Percentiles rank a stretch among this genome's conserved stretches.
Evolutionary conservation across 176 grass and related monocot species (phyloP).

Genomic region (Aegilops sharonensis): DNA sequence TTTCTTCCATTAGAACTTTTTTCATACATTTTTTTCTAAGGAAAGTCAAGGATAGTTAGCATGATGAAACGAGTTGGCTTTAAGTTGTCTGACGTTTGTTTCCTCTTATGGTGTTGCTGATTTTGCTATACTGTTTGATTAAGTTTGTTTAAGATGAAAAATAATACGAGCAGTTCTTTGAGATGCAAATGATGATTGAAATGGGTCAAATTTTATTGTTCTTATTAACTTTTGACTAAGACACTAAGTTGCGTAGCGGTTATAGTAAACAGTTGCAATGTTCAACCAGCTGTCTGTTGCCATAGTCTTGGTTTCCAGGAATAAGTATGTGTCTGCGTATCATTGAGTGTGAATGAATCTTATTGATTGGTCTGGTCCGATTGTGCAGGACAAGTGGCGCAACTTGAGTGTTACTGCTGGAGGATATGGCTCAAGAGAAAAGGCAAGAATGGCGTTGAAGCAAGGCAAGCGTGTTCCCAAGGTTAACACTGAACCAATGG

Average conservation of each 20-base stretch:
- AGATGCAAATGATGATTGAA: background rate
- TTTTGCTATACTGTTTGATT: constrained; percentile 15
- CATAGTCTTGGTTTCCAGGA: background rate
- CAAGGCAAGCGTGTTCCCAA: constrained; percentile 45
- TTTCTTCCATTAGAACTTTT: background rate
- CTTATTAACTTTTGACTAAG: constrained; percentile 8
- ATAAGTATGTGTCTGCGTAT: background rate
- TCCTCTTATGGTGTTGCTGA: background rate
- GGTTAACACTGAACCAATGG: constrained; percentile 43
- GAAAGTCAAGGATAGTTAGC: background rate
- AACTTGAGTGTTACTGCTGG: constrained; percentile 79
- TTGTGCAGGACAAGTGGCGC: constrained; percentile 88
- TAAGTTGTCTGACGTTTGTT: background rate
- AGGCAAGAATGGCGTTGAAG: constrained; percentile 64
- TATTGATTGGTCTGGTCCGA: constrained; percentile 5
- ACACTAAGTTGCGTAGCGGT: background rate
- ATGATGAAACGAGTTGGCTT: background rate
- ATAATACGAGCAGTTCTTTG: background rate
- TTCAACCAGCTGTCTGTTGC: background rate
- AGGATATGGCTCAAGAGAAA: constrained; percentile 82
- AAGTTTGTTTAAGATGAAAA: background rate
- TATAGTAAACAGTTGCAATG: background rate
- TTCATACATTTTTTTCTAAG: background rate
- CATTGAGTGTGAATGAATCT: background rate
- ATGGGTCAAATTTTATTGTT: background rate